Evolutionary conservation across 2,329 filamentous ascomycete genomes (phyloP), one percentile per base, ranked within the genome.

Genomic region (Epichloe scottii): DNA sequence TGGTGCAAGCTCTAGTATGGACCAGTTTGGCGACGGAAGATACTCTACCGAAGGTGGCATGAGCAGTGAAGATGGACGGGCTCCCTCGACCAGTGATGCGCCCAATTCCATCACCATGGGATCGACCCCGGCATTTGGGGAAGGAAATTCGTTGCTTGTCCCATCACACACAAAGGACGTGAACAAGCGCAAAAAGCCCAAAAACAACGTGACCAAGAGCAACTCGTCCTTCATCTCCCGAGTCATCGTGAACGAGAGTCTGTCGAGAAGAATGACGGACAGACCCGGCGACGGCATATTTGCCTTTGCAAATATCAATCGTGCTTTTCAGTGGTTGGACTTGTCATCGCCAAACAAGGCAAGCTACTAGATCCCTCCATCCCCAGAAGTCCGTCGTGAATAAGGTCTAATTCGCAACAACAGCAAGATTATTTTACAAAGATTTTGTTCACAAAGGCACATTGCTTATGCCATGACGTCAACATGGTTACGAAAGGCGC

Each of bases 191-290:
- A 81, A 84, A 62, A 98, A 98, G 67, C 93, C 93, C 2, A 98
- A 97, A 76, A 97, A 91, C 69, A 97, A 94, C 66, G 93, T 98
- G 66, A 84, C 91, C 49, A 98, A 98, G 74, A 97, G 89, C 71
- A 97, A 95, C 67, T 98, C 93, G 10, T 95, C 91, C 0, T 98
- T 96, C 63, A 93, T 98, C 33, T 96, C 91, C n/a, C 76, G 93
- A 50, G 91, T 96, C 34, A 95, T 97, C 56, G 84, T 89, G 15
- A 87, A 95, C 61, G 93, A 98, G 60, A 76, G 77, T 4, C 68
- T 94, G 50, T 76, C 78, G 21, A 95, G 93, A 68, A 83, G 87
- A 56, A 68, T 97, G 55, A 78, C 81, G 46, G 93, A 97, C 34
- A 82, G 88, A 55, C 81, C 83, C 12, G 74, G 75, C 2, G 87